Evolutionary conservation across 2,329 filamentous ascomycete genomes (phyloP), one percentile per base, ranked within the genome.

Genomic region (Blastomyces silverae): DNA sequence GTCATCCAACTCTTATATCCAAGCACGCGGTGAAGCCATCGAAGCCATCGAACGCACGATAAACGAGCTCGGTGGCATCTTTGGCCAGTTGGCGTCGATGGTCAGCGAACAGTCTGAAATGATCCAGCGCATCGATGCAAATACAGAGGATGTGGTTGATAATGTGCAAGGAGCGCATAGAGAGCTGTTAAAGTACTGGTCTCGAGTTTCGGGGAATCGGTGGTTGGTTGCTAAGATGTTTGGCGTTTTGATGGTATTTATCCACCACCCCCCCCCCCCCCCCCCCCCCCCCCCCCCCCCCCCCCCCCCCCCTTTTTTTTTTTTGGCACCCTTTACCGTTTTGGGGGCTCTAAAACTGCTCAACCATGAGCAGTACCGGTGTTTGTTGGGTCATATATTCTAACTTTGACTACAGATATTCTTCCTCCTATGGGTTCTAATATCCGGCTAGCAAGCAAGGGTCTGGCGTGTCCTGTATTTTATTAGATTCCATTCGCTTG

Each of bases 41-140:
- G 93, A 97, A 74, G 90, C 92, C 4, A 99, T 99, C 66, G 94
- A 99, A 77, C 88, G 90, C 70, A 99, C 94, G 1, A 99, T 99
- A 70, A 87, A 86, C 68, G 94, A 99, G 75, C 82, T 99, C 0
- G 94, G 94, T 37, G 83, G 89, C 17, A 97, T 97, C 67, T 97
- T 97, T 75, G 91, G 92, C 10, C 93, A 99, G 77, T 81, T 99
- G 61, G 93, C 94, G 46, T 88, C 91, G 70, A 97, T 99, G 94
- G 94, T 99, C 39, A 91, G 89, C 64, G 93, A 99, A 76, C 94
- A 99, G 79, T 91, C 90, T 67, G 94, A 97, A 78, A 96, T 96
- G 89, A 96, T 99, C 69, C 91, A 97, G 78, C 84, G 93, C 61
- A 97, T 97, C 73, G 93, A 97, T 72, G 93, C 93, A 69, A 97